A percentile compares a stretch with the other conserved stretches of the same genome.
Evolutionary conservation across 306 rosid species (phyloP).

Genomic region (Senna tora): DNA sequence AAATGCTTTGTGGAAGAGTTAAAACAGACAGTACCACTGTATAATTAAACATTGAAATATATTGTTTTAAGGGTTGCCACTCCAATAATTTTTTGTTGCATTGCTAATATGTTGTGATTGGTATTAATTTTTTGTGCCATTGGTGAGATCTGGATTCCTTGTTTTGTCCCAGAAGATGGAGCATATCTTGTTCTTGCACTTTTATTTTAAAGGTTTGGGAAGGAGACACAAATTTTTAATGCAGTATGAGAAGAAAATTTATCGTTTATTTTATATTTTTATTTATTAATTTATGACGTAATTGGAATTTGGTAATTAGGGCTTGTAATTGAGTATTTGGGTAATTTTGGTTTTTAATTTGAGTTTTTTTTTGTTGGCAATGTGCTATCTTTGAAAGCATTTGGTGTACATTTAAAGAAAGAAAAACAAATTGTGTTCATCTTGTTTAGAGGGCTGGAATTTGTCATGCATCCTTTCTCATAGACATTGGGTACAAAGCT

Average conservation of each 20-base stretch:
- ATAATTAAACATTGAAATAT: background rate
- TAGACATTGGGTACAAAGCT: background rate
- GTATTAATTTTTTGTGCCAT: background rate
- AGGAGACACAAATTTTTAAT: background rate
- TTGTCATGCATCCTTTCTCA: background rate
- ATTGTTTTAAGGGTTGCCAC: background rate
- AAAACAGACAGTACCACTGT: slow-evolving; percentile 16
- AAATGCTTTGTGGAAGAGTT: background rate
- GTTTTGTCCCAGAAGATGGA: background rate
- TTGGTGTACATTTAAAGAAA: background rate
- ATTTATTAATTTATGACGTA: background rate
- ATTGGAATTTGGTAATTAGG: background rate
- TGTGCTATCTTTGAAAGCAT: background rate
- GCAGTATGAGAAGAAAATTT: background rate
- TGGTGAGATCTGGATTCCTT: background rate
- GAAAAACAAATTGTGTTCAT: background rate
- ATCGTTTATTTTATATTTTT: background rate
- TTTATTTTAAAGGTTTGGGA: slow-evolving; percentile 21
- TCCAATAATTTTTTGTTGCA: background rate
- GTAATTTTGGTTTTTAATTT: background rate
- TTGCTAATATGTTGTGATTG: background rate
- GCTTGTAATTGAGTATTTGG: background rate
- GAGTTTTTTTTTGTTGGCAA: background rate
- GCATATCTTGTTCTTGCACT: background rate
- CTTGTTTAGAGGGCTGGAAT: background rate